These are phyloP conservation scores for Ananas comosus DNA, from an alignment of 176 grass and related monocot species.

Conservation along the genomic window DNA sequence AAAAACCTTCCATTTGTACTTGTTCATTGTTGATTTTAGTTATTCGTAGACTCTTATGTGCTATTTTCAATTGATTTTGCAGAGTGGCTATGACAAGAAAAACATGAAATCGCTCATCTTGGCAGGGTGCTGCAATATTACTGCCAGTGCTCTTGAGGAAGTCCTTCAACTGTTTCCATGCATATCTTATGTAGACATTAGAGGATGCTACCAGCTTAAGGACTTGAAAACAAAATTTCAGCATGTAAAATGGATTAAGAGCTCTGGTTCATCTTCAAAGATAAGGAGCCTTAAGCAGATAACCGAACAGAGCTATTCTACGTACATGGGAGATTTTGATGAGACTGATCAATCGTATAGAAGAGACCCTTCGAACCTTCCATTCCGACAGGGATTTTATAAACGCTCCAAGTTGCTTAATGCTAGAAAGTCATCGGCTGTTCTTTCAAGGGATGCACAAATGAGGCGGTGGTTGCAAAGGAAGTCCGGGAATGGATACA, in stretches of 20 bases:
- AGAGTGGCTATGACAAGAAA: conserved; percentile 76
- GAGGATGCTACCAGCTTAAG: conserved; percentile 74
- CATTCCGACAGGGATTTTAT: conserved; percentile 89
- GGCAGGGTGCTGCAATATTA: conserved; percentile 70
- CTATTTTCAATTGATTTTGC: conserved; percentile 24
- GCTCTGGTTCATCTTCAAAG: conserved; percentile 41
- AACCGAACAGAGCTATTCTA: conserved; percentile 43
- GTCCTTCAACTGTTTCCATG: conserved; percentile 46
- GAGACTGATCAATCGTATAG: conserved; percentile 29
- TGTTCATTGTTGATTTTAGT: neutral
- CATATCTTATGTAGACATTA: conserved; percentile 65
- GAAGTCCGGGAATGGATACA: conserved; percentile 74
- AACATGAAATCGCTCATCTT: conserved; percentile 67
- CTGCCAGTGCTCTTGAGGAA: conserved; percentile 50
- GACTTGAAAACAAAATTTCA: conserved; percentile 76
- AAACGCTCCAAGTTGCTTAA: conserved; percentile 90
- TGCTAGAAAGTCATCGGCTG: conserved; percentile 80
- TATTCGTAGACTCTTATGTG: neutral
- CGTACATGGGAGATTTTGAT: conserved; percentile 50
- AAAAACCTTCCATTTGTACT: conserved; percentile 13
- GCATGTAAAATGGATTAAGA: conserved; percentile 68
- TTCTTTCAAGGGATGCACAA: conserved; percentile 94
- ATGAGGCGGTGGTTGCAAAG: conserved; percentile 91
- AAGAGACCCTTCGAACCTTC: conserved; percentile 42
- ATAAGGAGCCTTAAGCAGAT: conserved; percentile 63